A percentile compares a stretch with the other conserved stretches of the same genome.
These are phyloP conservation scores for Candida chilensis DNA, from an alignment of 805 yeast species.

Conservation along the genomic window DNA sequence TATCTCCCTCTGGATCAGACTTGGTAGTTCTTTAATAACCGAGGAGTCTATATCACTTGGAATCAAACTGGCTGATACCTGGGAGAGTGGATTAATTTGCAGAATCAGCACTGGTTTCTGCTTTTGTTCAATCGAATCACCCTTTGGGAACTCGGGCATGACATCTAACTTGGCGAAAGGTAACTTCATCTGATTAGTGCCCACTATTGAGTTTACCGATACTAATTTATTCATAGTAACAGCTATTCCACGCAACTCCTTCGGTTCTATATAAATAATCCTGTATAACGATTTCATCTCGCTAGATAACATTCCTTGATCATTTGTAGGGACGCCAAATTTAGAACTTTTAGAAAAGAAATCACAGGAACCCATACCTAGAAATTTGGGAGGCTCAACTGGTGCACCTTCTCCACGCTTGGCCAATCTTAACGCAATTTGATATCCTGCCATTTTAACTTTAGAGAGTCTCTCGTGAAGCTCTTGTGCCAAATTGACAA, in stretches of 20 bases:
- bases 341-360: conserved; percentile 46
- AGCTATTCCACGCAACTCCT: conserved; percentile 73
- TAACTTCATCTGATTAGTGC: conserved; percentile 13
- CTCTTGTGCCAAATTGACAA: conserved; percentile 50
- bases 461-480: conserved; percentile 41
- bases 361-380: conserved; percentile 84
- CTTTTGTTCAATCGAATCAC: conserved; percentile 1
- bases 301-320: conserved; percentile 48
- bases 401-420: conserved; percentile 62
- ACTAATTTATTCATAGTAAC: conserved; percentile 55
- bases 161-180: conserved; percentile 6
- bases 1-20: conserved; percentile 6
- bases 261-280: conserved; percentile 47
- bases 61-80: too few species aligned
- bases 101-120: conserved; percentile 4
- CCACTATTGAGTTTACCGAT: conserved; percentile 15
- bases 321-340: conserved; percentile 55
- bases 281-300: conserved; percentile 51
- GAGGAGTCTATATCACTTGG: conserved; percentile 16
- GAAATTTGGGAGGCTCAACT: conserved; percentile 60
- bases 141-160: conserved; percentile 1
- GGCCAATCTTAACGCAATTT: conserved; percentile 58
- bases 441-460: conserved; percentile 40
- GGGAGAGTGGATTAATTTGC: conserved; percentile 9
- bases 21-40: conserved; percentile 12